Percentiles rank a stretch among this genome's conserved stretches.
Conservation (phyloP, 345 rosid species). For the Heritiera littoralis region DNA sequence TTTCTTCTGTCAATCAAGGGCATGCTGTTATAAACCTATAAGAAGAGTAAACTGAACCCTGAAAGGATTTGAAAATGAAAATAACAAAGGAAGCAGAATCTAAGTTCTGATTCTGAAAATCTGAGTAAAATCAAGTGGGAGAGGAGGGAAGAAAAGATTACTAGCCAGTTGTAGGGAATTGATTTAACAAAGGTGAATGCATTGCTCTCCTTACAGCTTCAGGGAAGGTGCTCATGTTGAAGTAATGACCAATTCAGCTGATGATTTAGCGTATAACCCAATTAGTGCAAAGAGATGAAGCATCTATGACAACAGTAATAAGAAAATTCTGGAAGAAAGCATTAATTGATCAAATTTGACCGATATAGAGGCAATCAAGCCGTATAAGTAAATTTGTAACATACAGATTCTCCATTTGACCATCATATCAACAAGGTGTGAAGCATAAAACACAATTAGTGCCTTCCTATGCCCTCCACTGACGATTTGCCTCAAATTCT, state of each 20-base stretch:
- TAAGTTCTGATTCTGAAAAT: not conserved
- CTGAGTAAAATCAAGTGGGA: conserved; percentile 8
- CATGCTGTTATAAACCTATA: not conserved
- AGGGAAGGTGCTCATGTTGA: not conserved
- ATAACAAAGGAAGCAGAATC: conserved; percentile 2
- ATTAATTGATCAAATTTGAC: not conserved
- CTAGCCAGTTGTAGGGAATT: not conserved
- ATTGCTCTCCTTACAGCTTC: not conserved
- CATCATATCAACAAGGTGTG: not conserved
- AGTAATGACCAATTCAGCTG: not conserved
- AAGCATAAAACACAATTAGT: not conserved
- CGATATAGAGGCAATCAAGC: too few relatives aligned
- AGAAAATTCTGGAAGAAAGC: not conserved
- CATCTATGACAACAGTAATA: not conserved
- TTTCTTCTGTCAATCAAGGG: not conserved
- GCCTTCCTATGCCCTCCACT: not conserved
- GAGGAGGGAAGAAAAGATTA: not conserved
- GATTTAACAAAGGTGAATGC: not conserved
- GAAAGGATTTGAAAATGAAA: conserved; percentile 1
- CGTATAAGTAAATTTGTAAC: too few relatives aligned
- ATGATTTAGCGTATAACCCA: not conserved
- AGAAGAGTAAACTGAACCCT: not conserved
- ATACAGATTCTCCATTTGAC: not conserved
- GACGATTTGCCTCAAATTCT: not conserved
- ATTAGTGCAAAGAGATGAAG: not conserved